Base-by-base conservation (phyloP, 164 flowering plant genomes). In the Kingdonia uniflora region DNA sequence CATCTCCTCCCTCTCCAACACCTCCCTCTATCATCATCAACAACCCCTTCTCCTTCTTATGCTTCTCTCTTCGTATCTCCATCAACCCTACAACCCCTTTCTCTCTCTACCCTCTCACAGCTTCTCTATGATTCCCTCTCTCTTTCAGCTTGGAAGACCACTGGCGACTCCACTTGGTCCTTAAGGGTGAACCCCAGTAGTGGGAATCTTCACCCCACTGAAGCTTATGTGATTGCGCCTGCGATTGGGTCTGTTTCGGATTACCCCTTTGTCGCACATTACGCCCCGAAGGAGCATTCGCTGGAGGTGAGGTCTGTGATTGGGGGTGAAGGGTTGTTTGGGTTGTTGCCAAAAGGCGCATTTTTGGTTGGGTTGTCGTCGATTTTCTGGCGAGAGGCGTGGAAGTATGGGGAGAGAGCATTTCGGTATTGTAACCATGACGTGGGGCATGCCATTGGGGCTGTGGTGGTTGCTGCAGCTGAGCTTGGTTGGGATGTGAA, bases 151-250 rank as follows among this genome's bases (percentile, higher is more conserved):
- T 91, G 97, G 96, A 91, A 91, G 61, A 63, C 82, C 17, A 68
- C 87, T 43, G 95, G 92, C 19, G 71, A 49, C 58, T 83, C 97
- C 26, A 83, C 87, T 11, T 91, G 95, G 97, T 81, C 97, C 3
- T 82, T 91, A 33, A 76, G 97, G 23, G 97, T 87, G 0, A 87
- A 91, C 68, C 97, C 97, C 25, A 91, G 96, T 66, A 91, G 97
- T 63, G 97, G 97, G 8, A 91, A 91, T 64, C 69, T 91, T 33
- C 97, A 91, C 63, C 98, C 98, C 1, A 91, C 98, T 17, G 95
- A 91, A 61, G 70, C 85, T 11, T 85, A 91, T 50, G 39, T 91
- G n/a, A 68, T 91, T 20, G 68, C 83, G 14, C 86, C 92, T 0
- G 65, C 85, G 0, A 65, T 90, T 16, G 65, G 65, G 0, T 69